Conservation (phyloP, 140 eudicot species). For the Stevia rebaudiana region DNA sequence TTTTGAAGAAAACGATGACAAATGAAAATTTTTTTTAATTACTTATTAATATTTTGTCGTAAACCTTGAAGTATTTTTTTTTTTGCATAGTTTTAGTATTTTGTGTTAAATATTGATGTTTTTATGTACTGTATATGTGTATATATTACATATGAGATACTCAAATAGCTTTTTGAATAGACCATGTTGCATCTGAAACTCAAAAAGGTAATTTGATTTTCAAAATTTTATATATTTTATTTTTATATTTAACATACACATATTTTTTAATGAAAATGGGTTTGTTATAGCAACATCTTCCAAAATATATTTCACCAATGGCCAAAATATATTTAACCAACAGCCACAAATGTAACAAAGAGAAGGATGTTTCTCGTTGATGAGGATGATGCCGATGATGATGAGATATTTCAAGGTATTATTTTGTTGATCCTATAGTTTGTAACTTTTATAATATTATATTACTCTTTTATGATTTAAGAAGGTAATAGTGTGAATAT, state of each 20-base stretch:
- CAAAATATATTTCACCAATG: not conserved
- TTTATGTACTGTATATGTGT: not conserved
- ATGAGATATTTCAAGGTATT: not conserved
- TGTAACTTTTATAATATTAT: too few relatives aligned
- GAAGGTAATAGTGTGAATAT: not conserved
- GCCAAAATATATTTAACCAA: not conserved
- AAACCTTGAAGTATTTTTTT: too few relatives aligned
- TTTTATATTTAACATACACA: not conserved
- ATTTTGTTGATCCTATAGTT: too few relatives aligned
- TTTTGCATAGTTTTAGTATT: not conserved
- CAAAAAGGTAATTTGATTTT: not conserved
- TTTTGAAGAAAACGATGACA: too few relatives aligned
- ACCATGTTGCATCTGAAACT: too few relatives aligned
- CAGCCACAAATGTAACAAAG: not conserved
- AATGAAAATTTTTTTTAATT: too few relatives aligned
- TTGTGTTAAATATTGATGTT: not conserved
- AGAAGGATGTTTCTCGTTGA: not conserved
- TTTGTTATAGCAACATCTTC: not conserved
- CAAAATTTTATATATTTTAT: too few relatives aligned
- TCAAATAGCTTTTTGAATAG: not conserved
- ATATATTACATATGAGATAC: not conserved
- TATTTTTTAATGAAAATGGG: not conserved
- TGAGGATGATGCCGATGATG: not conserved
- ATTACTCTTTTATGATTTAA: not conserved
- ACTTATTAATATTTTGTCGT: too few relatives aligned